Percentiles rank a stretch among this genome's conserved stretches.
Evolutionary conservation across 1,284 basidiomycete genomes (phyloP).

Genomic region (Tausonia pullulans): DNA sequence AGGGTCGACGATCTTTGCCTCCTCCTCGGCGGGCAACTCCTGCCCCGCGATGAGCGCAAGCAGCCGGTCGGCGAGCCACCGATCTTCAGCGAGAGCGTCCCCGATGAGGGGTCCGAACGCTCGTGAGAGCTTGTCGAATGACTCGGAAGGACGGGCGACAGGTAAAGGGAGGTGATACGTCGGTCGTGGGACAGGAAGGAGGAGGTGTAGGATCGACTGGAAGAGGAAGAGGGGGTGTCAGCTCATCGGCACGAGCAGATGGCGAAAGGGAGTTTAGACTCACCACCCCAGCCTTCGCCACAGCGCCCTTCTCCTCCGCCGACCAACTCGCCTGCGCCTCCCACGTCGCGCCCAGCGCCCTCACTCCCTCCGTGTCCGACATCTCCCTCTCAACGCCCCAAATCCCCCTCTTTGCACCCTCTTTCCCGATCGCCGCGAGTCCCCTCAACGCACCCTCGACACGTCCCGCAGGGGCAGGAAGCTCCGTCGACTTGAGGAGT

Average conservation of each 20-base stretch:
- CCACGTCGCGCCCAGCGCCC: neutral
- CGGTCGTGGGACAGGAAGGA: constrained; percentile 4
- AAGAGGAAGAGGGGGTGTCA: neutral
- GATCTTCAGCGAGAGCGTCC: neutral
- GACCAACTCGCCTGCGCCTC: neutral
- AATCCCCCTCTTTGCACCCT: constrained; percentile 66
- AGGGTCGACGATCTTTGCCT: too few relatives aligned
- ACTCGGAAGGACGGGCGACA: neutral
- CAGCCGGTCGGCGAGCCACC: constrained; percentile 1
- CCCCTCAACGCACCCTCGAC: constrained; percentile 78
- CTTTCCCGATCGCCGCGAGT: constrained; percentile 66
- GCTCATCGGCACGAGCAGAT: neutral
- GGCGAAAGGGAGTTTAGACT: neutral
- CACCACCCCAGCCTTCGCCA: neutral
- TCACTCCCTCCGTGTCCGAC: neutral
- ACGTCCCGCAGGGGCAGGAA: constrained; percentile 44
- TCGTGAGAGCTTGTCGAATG: neutral
- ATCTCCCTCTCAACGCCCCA: constrained; percentile 26
- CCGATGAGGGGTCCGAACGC: constrained; percentile 5
- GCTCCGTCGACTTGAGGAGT: constrained; percentile 63
- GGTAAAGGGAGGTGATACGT: neutral
- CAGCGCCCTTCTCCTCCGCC: neutral
- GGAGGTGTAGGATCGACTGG: constrained; percentile 6
- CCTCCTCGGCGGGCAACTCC: too few relatives aligned
- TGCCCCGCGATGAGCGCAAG: neutral